Base-by-base conservation (phyloP, 345 rosid genomes). In the Firmiana major region DNA sequence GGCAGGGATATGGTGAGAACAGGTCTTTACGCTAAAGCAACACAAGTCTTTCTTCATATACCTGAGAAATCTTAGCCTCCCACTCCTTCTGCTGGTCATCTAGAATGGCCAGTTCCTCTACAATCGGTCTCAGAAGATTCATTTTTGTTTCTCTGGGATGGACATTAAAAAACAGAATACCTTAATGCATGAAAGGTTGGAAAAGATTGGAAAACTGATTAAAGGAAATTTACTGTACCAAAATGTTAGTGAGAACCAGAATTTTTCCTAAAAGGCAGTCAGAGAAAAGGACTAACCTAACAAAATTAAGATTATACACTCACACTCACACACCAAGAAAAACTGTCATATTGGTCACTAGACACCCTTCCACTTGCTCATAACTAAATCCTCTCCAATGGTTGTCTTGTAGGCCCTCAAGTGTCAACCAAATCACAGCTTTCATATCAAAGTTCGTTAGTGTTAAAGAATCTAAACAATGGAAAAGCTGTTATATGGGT, bases 51-150 rank as follows among this genome's bases (percentile, higher is more conserved):
- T 60, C 51, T 54, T 58, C 64, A 51, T 8, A 83, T 87, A 92
- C 98, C 98, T 91, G 87, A 16, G 88, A 63, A 78, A 91, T 85
- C 83, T 87, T 91, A 31, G 71, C 84, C 82, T 91, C 97, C 83
- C 84, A 88, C 68, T 89, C 93, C 60, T 68, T 87, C 66, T 84
- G 82, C 83, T 91, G 89, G 81, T 88, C 95, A 51, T 91, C 91
- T 82, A 93, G 94, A 75, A 81, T 70, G 51, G 88, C 79, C 46
- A 93, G 71, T 67, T 96, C 97, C 54, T 96, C 95, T 0, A 73
- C 80, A 13, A 79, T 77, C 2, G 93, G 84, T 77, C 82, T 79
- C 46, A 92, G 74, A 42, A 84, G 83, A 78, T 87, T 79, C 94
- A 94, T 88, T 84, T 96, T 96, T 38, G 92, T 71, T 69, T 88